Evolutionary conservation across 176 grass and related monocot genomes (phyloP), one percentile per base, ranked within the genome.

Genomic region (Musa schizocarpa): DNA sequence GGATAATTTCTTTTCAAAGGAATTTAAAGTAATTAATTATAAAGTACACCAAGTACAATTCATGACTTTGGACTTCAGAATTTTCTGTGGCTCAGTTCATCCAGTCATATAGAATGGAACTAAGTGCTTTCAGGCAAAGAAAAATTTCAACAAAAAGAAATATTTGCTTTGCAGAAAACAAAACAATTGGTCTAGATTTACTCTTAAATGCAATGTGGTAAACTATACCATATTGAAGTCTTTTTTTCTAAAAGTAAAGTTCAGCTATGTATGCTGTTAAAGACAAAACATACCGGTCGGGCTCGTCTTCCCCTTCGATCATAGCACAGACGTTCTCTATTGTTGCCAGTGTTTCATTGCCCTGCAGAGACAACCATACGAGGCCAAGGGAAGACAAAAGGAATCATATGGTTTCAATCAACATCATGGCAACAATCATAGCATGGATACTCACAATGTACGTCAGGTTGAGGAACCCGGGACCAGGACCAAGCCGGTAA

Each of bases 281-380:
- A 5, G 14, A 50, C 19, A 76, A 43, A 72, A 73, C 61, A 81
- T 82, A 97, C 93, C 90, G 77, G 10, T 92, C 90, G 13, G 87
- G 90, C 74, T 97, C 93, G 82, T 97, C 90, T 81, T 88, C 80
- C 20, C 93, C 93, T 92, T 97, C 83, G 20, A 97, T 90, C 63
- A 92, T 85, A 23, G 87, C 84, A 83, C 92, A 86, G 8, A 97
- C 93, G 85, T 97, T 90, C 79, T 97, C 77, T 83, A 93, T 97
- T 58, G 82, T 90, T 68, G 72, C 84, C 27, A 97, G 70, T n/a
- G 86, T 92, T 76, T 97, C 93, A 76, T 85, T 93, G 53, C 90
- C 93, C 93, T 97, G 72, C 22, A 13, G 27, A 29, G 53, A 20
- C 14, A 62, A 76, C 73, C 72, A 72, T 5, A 73, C 3, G 27